These are phyloP conservation scores for Candida sanyiensis DNA, from an alignment of 805 yeast genomes.

Conservation along the genomic window DNA sequence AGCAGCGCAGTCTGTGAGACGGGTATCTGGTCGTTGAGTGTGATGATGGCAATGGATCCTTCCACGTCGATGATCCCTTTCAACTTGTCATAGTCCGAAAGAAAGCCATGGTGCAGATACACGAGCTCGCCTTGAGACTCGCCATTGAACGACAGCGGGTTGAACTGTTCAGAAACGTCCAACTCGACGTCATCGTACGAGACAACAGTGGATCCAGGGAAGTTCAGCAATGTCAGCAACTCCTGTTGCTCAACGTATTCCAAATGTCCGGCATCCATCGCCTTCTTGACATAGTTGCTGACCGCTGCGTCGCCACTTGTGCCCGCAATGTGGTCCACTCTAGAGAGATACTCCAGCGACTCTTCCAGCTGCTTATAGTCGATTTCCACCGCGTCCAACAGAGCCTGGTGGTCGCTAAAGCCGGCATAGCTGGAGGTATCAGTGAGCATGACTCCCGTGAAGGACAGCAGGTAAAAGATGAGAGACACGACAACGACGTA, in stretches of 20 bases:
- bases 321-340: conserved; percentile 77
- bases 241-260: conserved; percentile 43
- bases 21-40: conserved; percentile 51
- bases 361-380: conserved; percentile 37
- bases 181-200: conserved; percentile 25
- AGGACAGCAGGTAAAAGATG: conserved; percentile 50
- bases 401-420: conserved; percentile 53
- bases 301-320: conserved; percentile 78
- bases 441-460: conserved; percentile 48
- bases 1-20: conserved; percentile 45
- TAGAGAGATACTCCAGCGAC: conserved; percentile 22
- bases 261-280: conserved; percentile 54
- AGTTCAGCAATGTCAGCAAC: conserved; percentile 55
- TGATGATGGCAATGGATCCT: conserved; percentile 49
- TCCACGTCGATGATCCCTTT: conserved; percentile 30
- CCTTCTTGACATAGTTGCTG: conserved; percentile 57
- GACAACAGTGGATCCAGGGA: conserved; percentile 41
- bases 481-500: conserved; percentile 63
- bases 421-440: conserved; percentile 36
- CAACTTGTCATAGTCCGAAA: conserved; percentile 45
- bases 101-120: conserved; percentile 64
- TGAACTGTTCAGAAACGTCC: conserved; percentile 43
- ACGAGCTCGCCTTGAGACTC: conserved; percentile 47
- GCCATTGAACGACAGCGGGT: conserved; percentile 62
- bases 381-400: conserved; percentile 48